Percentiles rank a stretch among this genome's conserved stretches.
Conservation (phyloP, 2,329 filamentous ascomycete genomes). For the Alternaria sp. region DNA sequence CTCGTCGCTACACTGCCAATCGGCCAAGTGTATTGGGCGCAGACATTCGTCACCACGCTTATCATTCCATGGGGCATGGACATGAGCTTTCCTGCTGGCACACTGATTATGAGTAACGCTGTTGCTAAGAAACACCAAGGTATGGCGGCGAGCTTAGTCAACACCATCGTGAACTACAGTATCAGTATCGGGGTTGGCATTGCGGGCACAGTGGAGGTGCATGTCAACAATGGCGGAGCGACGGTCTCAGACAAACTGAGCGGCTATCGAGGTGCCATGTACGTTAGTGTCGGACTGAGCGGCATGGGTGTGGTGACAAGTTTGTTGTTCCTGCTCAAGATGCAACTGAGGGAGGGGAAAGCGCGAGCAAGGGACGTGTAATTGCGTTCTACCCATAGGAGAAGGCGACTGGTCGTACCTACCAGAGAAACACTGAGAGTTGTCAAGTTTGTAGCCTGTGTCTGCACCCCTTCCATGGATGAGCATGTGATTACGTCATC, state of each 20-base stretch:
- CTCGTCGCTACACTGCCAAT: constrained; percentile 54
- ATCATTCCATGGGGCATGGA: constrained; percentile 54
- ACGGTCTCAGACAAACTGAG: constrained; percentile 39
- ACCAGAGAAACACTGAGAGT: not conserved
- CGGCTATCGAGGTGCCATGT: constrained; percentile 53
- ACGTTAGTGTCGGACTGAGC: constrained; percentile 50
- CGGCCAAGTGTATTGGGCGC: constrained; percentile 56
- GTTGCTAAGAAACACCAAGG: constrained; percentile 54
- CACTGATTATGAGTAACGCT: constrained; percentile 51
- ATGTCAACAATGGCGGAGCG: constrained; percentile 47
- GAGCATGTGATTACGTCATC: not conserved
- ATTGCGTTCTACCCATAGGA: not conserved
- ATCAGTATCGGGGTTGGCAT: constrained; percentile 56
- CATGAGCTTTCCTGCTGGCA: constrained; percentile 54
- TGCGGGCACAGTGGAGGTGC: constrained; percentile 54
- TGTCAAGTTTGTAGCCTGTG: not conserved
- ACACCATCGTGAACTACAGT: constrained; percentile 55
- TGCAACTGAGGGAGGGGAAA: constrained; percentile 17
- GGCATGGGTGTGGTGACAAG: constrained; percentile 38
- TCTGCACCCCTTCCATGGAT: not conserved
- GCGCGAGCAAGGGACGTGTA: not conserved
- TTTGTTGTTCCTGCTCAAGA: constrained; percentile 36
- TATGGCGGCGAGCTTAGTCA: constrained; percentile 52
- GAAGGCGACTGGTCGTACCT: not conserved
- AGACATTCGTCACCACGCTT: constrained; percentile 44